These are phyloP conservation scores for Alternaria solani DNA, from an alignment of 2,329 filamentous ascomycete species.

Conservation along the genomic window DNA sequence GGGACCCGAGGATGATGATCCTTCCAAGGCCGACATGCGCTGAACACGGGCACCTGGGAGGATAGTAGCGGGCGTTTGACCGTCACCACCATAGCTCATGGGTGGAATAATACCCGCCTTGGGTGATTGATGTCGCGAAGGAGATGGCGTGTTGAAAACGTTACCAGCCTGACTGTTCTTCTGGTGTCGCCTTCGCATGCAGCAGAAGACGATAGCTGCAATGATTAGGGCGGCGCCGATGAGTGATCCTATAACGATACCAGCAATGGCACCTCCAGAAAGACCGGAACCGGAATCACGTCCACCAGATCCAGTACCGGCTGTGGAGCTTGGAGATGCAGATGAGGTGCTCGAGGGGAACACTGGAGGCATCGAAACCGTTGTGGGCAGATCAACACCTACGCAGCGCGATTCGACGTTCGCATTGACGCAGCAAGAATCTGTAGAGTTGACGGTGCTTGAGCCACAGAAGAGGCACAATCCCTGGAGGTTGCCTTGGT, in stretches of 20 bases:
- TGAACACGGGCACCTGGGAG: constrained; percentile 89
- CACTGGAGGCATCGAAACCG: constrained; percentile 66
- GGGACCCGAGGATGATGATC: constrained; percentile 64
- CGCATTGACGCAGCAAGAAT: constrained; percentile 91
- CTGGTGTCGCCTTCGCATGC: constrained; percentile 66
- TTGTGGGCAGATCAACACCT: constrained; percentile 78
- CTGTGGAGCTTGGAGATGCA: constrained; percentile 53
- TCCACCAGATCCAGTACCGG: constrained; percentile 34
- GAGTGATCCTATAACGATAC: constrained; percentile 84
- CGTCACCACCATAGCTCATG: constrained; percentile 55
- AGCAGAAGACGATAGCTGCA: constrained; percentile 66
- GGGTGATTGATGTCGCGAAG: constrained; percentile 55
- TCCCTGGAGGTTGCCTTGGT: constrained; percentile 72
- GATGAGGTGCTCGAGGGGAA: constrained; percentile 69
- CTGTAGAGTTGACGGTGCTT: constrained; percentile 88
- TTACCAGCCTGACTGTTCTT: constrained; percentile 70
- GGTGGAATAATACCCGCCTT: constrained; percentile 45
- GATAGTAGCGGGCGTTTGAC: constrained; percentile 55
- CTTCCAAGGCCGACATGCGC: constrained; percentile 92
- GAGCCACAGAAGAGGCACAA: constrained; percentile 87
- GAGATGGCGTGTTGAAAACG: constrained; percentile 90
- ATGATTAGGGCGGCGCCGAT: constrained; percentile 74
- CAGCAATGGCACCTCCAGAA: constrained; percentile 88
- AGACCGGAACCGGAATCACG: constrained; percentile 59
- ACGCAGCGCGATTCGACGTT: constrained; percentile 76